Conservation (phyloP, 2,329 filamentous ascomycete species). For the Aspergillus candidus region DNA sequence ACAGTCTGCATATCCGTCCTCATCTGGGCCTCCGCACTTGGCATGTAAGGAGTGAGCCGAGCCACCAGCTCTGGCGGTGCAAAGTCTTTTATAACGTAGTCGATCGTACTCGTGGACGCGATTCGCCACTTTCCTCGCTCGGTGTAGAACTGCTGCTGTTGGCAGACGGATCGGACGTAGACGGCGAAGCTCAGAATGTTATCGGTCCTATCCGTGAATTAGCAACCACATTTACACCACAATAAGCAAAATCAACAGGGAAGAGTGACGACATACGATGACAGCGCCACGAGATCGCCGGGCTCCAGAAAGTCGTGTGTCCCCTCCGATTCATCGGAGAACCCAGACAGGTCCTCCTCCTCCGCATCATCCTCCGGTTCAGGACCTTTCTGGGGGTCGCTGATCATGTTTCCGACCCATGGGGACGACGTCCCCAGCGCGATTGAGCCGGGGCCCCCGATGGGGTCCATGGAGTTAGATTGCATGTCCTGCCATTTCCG, state of each 20-base stretch:
- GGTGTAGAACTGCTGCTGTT: constrained; percentile 41
- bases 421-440: constrained; percentile 6
- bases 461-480: constrained; percentile 24
- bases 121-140: constrained; percentile 40
- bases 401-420: constrained; percentile 31
- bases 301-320: constrained; percentile 30
- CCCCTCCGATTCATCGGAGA: constrained; percentile 27
- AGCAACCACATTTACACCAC: not conserved
- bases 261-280: constrained; percentile 19
- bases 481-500: constrained; percentile 34
- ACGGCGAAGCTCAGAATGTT: constrained; percentile 31
- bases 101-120: constrained; percentile 32
- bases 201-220: constrained; percentile 14
- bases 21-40: constrained; percentile 27
- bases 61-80: constrained; percentile 41
- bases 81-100: constrained; percentile 47
- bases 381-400: constrained; percentile 23
- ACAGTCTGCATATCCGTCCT: constrained; percentile 28
- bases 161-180: constrained; percentile 37
- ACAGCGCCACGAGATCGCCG: constrained; percentile 37
- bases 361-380: constrained; percentile 22
- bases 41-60: constrained; percentile 48
- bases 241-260: not conserved
- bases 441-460: constrained; percentile 18
- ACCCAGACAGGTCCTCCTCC: constrained; percentile 22